Evolutionary conservation across 306 rosid species (phyloP).

Genomic region (Glycine tomentella): DNA sequence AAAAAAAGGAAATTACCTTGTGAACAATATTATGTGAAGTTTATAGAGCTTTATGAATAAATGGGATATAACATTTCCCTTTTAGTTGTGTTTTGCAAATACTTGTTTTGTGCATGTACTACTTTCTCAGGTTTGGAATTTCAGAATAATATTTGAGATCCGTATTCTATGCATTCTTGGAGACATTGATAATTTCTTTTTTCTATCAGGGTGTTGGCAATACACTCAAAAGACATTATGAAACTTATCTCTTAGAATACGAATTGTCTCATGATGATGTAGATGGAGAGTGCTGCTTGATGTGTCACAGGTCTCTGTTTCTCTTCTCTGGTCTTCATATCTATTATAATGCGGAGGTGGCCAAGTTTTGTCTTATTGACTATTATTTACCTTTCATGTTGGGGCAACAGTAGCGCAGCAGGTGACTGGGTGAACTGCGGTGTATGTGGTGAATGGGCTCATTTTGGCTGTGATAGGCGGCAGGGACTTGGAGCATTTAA

Average conservation of each 20-base stretch:
- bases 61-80: background rate
- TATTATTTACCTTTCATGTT: constrained; percentile 32
- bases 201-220: constrained; percentile 92
- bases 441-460: constrained; percentile 99
- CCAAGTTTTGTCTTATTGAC: constrained; percentile 35
- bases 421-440: constrained; percentile 99
- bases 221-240: constrained; percentile 92
- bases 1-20: background rate
- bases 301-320: constrained; percentile 56
- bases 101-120: background rate
- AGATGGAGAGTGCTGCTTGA: constrained; percentile 97
- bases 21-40: constrained; percentile 1
- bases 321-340: background rate
- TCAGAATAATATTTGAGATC: background rate
- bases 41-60: constrained; percentile 25
- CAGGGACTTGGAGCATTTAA: constrained; percentile 97
- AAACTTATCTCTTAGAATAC: constrained; percentile 91
- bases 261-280: constrained; percentile 96
- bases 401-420: constrained; percentile 85
- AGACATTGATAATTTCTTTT: constrained; percentile 40
- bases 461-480: constrained; percentile 95
- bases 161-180: constrained; percentile 5
- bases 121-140: background rate
- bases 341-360: background rate
- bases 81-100: constrained; percentile 14